Conservation (phyloP, 495 filamentous ascomycete species). For the Penicillium flavigenum region DNA sequence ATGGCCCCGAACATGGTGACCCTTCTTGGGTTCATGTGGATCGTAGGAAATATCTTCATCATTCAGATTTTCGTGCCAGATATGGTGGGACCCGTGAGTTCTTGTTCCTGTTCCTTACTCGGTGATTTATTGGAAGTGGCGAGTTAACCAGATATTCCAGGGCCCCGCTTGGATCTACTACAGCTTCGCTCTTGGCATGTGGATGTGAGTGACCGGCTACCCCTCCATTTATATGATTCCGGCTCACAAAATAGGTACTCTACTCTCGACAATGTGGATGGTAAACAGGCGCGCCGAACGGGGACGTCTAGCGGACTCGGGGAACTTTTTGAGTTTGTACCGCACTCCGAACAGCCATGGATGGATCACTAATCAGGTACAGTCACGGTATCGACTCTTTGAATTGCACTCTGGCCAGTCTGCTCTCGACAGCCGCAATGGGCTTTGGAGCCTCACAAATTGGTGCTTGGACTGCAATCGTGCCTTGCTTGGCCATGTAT, state of each 20-base stretch:
- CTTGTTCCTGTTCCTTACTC: neutral
- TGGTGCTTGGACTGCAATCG: constrained; percentile 86
- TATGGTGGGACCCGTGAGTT: constrained; percentile 79
- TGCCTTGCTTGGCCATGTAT: constrained; percentile 95
- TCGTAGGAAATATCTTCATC: constrained; percentile 79
- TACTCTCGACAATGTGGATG: constrained; percentile 97
- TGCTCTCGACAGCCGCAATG: constrained; percentile 89
- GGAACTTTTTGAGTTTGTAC: constrained; percentile 85
- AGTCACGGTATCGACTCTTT: constrained; percentile 95
- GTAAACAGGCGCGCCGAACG: constrained; percentile 93
- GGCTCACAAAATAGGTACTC: constrained; percentile 61
- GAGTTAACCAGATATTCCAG: constrained; percentile 43
- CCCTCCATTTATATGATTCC: neutral
- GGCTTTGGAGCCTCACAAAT: constrained; percentile 77
- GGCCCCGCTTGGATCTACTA: constrained; percentile 91
- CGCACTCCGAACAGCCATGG: constrained; percentile 1
- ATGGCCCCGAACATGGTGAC: constrained; percentile 98
- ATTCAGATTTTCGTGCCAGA: constrained; percentile 86
- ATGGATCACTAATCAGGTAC: constrained; percentile 32
- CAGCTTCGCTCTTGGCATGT: constrained; percentile 89
- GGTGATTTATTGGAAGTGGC: constrained; percentile 10
- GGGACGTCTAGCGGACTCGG: constrained; percentile 93
- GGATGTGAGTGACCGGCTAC: constrained; percentile 62
- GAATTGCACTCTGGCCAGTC: constrained; percentile 89
- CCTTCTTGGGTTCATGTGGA: constrained; percentile 90